Evolutionary conservation across 352 stramenopile species (phyloP), one percentile per base, ranked within the genome.

Genomic region (Phytophthora sojae): DNA sequence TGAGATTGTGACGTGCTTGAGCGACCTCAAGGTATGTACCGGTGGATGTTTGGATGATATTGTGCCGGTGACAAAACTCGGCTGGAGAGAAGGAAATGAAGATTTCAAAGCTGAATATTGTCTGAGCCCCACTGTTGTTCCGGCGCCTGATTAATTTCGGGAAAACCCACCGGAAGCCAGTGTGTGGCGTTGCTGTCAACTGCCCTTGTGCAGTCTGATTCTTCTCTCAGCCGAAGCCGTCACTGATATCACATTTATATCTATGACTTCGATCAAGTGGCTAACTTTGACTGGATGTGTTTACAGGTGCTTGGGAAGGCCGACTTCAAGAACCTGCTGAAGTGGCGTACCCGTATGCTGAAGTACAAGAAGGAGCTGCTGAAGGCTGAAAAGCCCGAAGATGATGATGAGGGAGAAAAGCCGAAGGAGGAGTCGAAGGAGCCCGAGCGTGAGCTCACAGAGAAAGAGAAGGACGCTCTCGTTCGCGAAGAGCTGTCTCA

Each of bases 271-370:
- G 4, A n/a, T 5, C 37, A 44, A n/a, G 8, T 44, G 12, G 17
- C 37, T 44, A 44, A 44, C 37, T 15, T 44, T n/a, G 3, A 45
- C 3, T 2, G 4, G 11, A 53, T 12, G 8, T 69, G 0, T 71
- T 25, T 55, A 26, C 75, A 96, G 89, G 89, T 99, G 8, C 86
- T 99, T 14, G 98, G 98, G 54, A 99, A 99, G 58, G 76, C 81
- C 6, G 98, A 99, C 67, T 99, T 99, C 63, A 99, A 99, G 78
- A 81, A 81, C 25, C 70, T 99, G 21, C 78, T 99, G 11, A 98
- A 96, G 58, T 99, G 98, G 98, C 90, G 98, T 19, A 81, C 97
- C 6, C 97, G 97, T 37, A 98, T 99, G 88, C 71, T 82, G 6
- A 89, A 90, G 62, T 95, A 94, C 80, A 94, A 94, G 58, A 80